phyloP scores from a whole-genome alignment of 179 eudicot species.

The Monotropa hypopitys region DNA sequence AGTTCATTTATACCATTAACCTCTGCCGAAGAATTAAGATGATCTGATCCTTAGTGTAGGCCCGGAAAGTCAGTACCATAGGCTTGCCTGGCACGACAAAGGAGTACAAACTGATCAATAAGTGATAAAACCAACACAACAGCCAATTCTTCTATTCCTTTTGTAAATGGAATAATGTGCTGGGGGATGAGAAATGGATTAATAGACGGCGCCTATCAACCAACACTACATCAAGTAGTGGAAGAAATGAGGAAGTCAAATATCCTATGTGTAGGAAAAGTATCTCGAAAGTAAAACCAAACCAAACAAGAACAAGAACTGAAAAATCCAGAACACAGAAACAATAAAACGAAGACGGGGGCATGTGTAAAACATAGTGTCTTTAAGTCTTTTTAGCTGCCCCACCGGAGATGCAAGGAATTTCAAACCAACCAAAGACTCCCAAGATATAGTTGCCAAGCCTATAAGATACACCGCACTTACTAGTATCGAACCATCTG shows the following conservation, averaged over 20 bases:
- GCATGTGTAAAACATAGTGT: no score
- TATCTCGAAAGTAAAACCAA: no score
- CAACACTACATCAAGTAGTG: neutral
- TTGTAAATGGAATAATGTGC: neutral
- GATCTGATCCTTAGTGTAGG: constrained; percentile 92
- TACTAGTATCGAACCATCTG: no score
- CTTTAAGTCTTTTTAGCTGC: no score
- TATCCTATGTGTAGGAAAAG: no score
- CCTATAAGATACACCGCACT: no score
- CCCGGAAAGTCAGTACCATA: constrained; percentile 65
- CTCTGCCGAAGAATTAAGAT: constrained; percentile 59
- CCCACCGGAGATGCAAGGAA: no score
- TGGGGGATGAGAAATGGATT: neutral
- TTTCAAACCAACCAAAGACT: no score
- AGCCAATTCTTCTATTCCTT: neutral
- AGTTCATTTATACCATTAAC: constrained; percentile 35
- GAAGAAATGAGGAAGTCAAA: neutral
- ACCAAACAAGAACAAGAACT: no score
- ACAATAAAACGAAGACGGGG: no score
- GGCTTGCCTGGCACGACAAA: constrained; percentile 56
- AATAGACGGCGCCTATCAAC: neutral
- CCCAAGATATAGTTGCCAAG: no score
- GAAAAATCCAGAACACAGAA: no score
- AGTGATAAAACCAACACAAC: neutral
- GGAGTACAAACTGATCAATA: neutral